A percentile compares a stretch with the other conserved stretches of the same genome.
Conservation (phyloP, 495 filamentous ascomycete genomes). For the Xylaria cubensis region DNA sequence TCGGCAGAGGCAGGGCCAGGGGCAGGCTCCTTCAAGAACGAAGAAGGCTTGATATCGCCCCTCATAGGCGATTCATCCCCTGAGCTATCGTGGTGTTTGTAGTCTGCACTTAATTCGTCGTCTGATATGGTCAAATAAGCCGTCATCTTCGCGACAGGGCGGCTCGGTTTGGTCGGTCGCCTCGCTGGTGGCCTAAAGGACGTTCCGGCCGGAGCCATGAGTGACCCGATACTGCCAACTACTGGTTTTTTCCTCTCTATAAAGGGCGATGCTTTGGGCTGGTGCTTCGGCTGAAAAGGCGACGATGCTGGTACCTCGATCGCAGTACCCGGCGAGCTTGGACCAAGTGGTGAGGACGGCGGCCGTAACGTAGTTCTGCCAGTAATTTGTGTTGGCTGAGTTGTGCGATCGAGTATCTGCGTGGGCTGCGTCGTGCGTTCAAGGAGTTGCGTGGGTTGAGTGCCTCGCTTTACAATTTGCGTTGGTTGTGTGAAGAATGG, state of each 20-base stretch:
- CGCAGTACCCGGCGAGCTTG: slow-evolving; percentile 48
- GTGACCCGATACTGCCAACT: slow-evolving; percentile 54
- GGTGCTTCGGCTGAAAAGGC: slow-evolving; percentile 55
- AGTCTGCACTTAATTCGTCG: slow-evolving; percentile 48
- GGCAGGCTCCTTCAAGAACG: slow-evolving; percentile 52
- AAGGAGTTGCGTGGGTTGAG: slow-evolving; percentile 43
- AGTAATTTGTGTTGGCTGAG: slow-evolving; percentile 75
- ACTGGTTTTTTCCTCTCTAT: slow-evolving; percentile 30
- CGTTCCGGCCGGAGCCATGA: slow-evolving; percentile 83
- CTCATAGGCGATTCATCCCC: slow-evolving; percentile 52
- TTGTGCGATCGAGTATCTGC: slow-evolving; percentile 51
- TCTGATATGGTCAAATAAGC: slow-evolving; percentile 51
- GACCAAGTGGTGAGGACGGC: slow-evolving; percentile 45
- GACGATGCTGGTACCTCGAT: slow-evolving; percentile 90
- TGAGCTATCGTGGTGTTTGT: slow-evolving; percentile 50
- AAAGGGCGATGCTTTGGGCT: slow-evolving; percentile 29
- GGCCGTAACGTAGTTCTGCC: slow-evolving; percentile 27
- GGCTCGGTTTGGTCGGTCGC: slow-evolving; percentile 22
- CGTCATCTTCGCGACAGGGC: slow-evolving; percentile 34
- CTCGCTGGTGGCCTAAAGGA: slow-evolving; percentile 64
- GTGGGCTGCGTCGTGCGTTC: slow-evolving; percentile 43
- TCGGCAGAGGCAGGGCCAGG: slow-evolving; percentile 17
- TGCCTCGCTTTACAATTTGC: slow-evolving; percentile 39
- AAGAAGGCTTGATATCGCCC: slow-evolving; percentile 75
- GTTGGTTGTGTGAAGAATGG: slow-evolving; percentile 54